Evolutionary conservation across 176 grass and related monocot species (phyloP).

Genomic region (Avena sativa): DNA sequence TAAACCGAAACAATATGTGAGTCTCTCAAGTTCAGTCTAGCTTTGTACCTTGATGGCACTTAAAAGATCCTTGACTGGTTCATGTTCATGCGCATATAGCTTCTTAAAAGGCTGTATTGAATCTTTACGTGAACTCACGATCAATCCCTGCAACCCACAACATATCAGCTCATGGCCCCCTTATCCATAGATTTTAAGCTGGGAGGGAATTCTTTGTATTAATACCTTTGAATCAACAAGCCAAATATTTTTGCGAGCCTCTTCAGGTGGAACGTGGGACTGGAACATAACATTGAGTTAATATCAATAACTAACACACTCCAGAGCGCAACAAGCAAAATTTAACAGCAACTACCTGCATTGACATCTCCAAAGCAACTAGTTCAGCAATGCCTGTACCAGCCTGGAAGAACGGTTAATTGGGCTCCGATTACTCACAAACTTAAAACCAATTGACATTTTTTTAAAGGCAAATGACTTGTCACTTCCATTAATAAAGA

Average conservation of each 20-base stretch:
- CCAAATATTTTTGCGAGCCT: constrained; percentile 91
- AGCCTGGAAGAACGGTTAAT: constrained; percentile 68
- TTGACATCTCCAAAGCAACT: constrained; percentile 82
- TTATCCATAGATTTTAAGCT: neutral
- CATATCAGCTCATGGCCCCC: neutral
- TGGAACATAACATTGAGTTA: constrained; percentile 42
- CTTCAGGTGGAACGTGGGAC: constrained; percentile 69
- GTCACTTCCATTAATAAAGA: too few relatives aligned
- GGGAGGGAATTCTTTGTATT: neutral
- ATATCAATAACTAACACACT: constrained; percentile 9
- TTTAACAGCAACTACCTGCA: constrained; percentile 34
- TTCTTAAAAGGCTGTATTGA: constrained; percentile 88
- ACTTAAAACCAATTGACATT: neutral
- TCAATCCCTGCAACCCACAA: constrained; percentile 66
- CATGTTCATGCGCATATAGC: constrained; percentile 87
- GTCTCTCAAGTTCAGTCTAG: constrained; percentile 5
- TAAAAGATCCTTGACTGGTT: constrained; percentile 68
- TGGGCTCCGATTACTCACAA: neutral
- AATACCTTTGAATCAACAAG: constrained; percentile 86
- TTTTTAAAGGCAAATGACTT: too few relatives aligned
- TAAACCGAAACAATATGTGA: neutral
- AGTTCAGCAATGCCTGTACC: constrained; percentile 96
- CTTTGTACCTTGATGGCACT: constrained; percentile 75
- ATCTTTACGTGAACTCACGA: constrained; percentile 75
- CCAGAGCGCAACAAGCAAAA: neutral